Evolutionary conservation across 2,329 filamentous ascomycete genomes (phyloP).

Genomic region (Albifimbria verrucaria): DNA sequence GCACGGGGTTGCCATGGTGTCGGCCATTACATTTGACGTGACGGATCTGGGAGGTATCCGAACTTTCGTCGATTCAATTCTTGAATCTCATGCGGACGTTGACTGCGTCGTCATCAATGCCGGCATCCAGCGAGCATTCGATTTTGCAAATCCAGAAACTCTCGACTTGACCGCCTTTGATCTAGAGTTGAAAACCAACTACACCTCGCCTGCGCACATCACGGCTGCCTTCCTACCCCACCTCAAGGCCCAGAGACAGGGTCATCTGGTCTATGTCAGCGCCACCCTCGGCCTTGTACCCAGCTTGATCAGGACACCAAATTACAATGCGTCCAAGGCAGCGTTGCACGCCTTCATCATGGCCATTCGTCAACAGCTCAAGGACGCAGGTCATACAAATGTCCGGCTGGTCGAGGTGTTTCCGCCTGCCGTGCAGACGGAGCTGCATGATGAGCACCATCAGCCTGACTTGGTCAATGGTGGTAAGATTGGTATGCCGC

Average conservation of each 20-base stretch:
- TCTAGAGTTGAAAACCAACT: constrained; percentile 21
- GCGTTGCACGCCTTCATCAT: constrained; percentile 22
- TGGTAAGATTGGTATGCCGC: constrained; percentile 31
- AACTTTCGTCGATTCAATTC: constrained; percentile 14
- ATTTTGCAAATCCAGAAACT: constrained; percentile 18
- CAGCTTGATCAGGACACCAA: constrained; percentile 18
- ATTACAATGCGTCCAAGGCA: constrained; percentile 25
- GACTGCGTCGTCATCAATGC: constrained; percentile 56
- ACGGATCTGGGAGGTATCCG: constrained; percentile 32
- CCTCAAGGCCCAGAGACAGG: constrained; percentile 11
- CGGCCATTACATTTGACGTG: constrained; percentile 40
- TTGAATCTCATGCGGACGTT: constrained; percentile 13
- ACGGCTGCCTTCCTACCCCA: constrained; percentile 24
- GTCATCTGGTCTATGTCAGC: constrained; percentile 19
- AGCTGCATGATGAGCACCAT: constrained; percentile 21
- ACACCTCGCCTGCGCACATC: constrained; percentile 21
- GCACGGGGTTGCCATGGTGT: constrained; percentile 36
- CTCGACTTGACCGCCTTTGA: constrained; percentile 26
- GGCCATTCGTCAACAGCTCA: constrained; percentile 17
- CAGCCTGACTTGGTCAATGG: constrained; percentile 22
- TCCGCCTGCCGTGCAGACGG: constrained; percentile 24
- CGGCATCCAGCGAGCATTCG: constrained; percentile 46
- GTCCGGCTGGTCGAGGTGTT: constrained; percentile 23
- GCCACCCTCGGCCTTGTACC: constrained; percentile 19
- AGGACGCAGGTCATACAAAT: constrained; percentile 5